phyloP scores from a whole-genome alignment of 1,284 basidiomycete species.

The Malassezia psittaci region DNA sequence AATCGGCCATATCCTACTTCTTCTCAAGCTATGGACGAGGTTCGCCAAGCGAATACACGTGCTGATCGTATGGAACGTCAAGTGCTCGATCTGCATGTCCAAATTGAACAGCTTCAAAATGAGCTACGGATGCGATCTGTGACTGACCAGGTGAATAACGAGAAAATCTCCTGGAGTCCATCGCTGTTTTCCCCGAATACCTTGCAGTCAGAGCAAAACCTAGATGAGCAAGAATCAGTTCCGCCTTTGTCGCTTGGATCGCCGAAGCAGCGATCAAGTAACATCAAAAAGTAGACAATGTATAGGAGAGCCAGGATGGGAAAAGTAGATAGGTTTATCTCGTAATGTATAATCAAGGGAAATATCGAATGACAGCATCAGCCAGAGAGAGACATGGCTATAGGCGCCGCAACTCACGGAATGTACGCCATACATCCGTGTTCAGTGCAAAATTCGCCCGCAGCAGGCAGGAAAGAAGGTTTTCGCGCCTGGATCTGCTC shows the following conservation, averaged over 20 bases:
- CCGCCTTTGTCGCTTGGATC: constrained; percentile 13
- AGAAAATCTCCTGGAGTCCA: no score
- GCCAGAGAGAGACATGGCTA: no score
- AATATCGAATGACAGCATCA: no score
- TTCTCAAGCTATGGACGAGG: not conserved
- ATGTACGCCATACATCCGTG: no score
- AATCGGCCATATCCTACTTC: not conserved
- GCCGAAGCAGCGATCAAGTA: not conserved
- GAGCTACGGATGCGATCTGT: not conserved
- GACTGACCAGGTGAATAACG: not conserved
- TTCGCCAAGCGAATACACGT: not conserved
- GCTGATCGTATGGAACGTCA: not conserved
- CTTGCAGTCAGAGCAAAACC: not conserved
- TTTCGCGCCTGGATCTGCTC: no score
- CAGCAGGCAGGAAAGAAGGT: no score
- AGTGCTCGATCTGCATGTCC: not conserved
- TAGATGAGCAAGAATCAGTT: not conserved
- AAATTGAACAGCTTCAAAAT: constrained; percentile 10
- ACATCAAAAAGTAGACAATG: not conserved
- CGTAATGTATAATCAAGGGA: no score
- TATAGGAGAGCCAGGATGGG: no score
- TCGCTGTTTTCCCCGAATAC: no score
- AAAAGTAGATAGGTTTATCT: no score
- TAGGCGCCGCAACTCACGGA: no score
- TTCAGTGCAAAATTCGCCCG: no score